A percentile compares a stretch with the other conserved stretches of the same genome.
Evolutionary conservation across 2,329 filamentous ascomycete genomes (phyloP).

Genomic region (Neofusicoccum kwambonambiense): DNA sequence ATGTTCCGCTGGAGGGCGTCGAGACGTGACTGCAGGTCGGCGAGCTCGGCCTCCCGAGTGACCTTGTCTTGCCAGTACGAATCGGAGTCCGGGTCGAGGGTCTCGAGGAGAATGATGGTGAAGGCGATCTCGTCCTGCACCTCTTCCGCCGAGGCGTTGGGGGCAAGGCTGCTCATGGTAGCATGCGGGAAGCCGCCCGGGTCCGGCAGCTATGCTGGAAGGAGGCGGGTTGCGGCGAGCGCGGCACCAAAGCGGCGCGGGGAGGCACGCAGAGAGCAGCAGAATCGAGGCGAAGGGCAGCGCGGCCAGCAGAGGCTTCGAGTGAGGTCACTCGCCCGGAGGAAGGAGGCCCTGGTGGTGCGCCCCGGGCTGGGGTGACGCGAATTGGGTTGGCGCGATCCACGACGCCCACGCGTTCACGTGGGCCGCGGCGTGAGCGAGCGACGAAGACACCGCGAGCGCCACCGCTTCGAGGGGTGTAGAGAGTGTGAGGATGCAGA

Average conservation of each 20-base stretch:
- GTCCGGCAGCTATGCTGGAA: neutral
- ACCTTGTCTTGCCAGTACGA: slow-evolving; percentile 1
- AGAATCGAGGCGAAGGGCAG: neutral
- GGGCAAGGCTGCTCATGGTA: slow-evolving; percentile 8
- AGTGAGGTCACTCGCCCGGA: neutral
- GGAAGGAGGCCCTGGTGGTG: neutral
- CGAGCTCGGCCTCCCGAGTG: neutral
- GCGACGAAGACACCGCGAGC: neutral
- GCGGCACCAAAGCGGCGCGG: neutral
- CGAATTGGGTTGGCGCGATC: neutral
- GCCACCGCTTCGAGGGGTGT: neutral
- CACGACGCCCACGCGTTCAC: neutral
- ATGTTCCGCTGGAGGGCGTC: neutral
- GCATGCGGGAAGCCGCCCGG: neutral
- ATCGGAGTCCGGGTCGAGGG: slow-evolving; percentile 1
- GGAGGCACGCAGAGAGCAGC: neutral
- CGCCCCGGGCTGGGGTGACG: neutral
- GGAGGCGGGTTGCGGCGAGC: no score
- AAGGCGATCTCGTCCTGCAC: slow-evolving; percentile 17
- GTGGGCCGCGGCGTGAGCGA: neutral
- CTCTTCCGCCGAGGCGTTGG: slow-evolving; percentile 1
- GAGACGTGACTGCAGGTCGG: neutral
- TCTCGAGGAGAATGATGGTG: slow-evolving; percentile 7
- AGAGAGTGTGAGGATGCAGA: slow-evolving; percentile 1
- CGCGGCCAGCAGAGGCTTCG: neutral